Evolutionary conservation across 176 grass and related monocot genomes (phyloP), one percentile per base, ranked within the genome.

Genomic region (Cenchrus americanus): DNA sequence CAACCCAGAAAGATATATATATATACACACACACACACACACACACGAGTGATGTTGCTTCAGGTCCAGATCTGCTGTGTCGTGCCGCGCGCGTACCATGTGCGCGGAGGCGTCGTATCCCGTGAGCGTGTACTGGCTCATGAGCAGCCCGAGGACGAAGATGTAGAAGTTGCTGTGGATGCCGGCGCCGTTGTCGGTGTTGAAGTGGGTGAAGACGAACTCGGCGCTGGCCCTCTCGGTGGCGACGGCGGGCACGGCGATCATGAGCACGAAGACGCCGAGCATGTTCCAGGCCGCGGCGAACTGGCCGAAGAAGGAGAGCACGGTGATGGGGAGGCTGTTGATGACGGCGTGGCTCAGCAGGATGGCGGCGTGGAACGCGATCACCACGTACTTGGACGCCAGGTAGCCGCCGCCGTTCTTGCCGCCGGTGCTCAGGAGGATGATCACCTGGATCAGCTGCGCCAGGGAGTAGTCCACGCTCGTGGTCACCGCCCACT

Each of bases 401-500:
- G 96, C 96, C 34, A 75, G 2, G 83, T 95, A 98, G n/a, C 93
- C 96, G n/a, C 93, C 93, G 9, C 89, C 86, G 7, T 95, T 96
- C 10, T 90, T 75, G 69, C 96, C 91, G 27, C 96, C 96, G 22
- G 93, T 94, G 84, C 83, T 61, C 13, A 98, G 93, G 30, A 98
- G 77, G 71, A 94, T 95, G 78, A 98, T 98, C 75, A 98, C 93
- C 77, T 98, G 93, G 77, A 98, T 79, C 92, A 94, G 78, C 80
- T 94, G 89, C 23, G 93, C 96, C 15, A 98, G 77, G 11, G 96
- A 96, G 91, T 85, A 98, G 82, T 96, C 93, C 79, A 98, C 80
- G 53, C 96, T 98, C 9, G 93, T 98, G 9, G 93, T 98, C 24
- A 94, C 91, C 66, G 96, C 93, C 93, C 96, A 98, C 93, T 98